These are phyloP conservation scores for Camelina laxa DNA, from an alignment of 345 rosid species.

Conservation along the genomic window DNA sequence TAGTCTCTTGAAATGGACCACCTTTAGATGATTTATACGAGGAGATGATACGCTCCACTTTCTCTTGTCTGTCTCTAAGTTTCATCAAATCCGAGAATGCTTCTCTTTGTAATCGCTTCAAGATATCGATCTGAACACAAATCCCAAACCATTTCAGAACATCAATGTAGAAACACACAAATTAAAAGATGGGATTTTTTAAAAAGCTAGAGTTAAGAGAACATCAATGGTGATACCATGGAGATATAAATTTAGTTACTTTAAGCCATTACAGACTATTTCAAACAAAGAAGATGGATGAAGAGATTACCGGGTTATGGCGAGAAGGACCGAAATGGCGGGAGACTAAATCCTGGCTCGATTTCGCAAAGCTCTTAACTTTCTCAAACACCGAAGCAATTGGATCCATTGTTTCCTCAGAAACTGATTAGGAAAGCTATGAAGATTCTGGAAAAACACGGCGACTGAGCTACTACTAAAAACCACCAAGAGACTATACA, in stretches of 20 bases:
- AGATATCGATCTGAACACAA: conserved; percentile 75
- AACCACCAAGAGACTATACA: background rate
- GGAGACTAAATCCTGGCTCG: conserved; percentile 55
- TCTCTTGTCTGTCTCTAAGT: conserved; percentile 88
- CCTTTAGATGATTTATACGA: conserved; percentile 56
- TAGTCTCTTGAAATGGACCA: conserved; percentile 68
- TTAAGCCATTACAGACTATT: background rate
- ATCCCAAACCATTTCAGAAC: background rate
- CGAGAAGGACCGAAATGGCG: conserved; percentile 50
- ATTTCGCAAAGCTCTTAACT: conserved; percentile 55
- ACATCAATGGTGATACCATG: background rate
- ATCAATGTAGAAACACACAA: conserved; percentile 11
- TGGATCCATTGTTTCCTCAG: conserved; percentile 58
- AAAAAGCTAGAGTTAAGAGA: no score
- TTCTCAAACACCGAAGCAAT: conserved; percentile 53
- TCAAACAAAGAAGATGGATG: background rate
- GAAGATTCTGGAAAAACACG: background rate
- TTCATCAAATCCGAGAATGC: conserved; percentile 85
- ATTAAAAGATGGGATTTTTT: no score
- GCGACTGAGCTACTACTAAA: background rate
- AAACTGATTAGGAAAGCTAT: conserved; percentile 1
- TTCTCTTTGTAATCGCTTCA: conserved; percentile 93
- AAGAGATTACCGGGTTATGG: conserved; percentile 66
- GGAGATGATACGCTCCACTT: conserved; percentile 69
- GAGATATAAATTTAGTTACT: no score